phyloP scores from a whole-genome alignment of 306 rosid species.

The Vigna trinervia region DNA sequence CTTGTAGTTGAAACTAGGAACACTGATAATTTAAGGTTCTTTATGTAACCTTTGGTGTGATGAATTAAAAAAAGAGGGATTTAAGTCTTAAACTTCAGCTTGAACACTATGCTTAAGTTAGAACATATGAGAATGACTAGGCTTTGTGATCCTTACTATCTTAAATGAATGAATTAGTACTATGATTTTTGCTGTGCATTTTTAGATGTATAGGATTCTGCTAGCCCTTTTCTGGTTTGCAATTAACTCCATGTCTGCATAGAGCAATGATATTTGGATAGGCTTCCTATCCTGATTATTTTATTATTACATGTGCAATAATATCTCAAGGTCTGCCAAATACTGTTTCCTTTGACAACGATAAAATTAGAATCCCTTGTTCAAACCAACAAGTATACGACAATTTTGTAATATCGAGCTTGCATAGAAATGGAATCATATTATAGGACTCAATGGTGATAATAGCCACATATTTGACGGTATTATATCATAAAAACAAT shows the following conservation, averaged over 20 bases:
- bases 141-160: not conserved
- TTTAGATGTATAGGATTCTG: slow-evolving; percentile 13
- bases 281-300: not conserved
- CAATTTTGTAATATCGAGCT: not conserved
- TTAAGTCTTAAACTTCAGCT: not conserved
- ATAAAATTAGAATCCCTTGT: not conserved
- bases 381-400: not conserved
- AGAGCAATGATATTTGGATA: not conserved
- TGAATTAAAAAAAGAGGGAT: not conserved
- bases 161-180: not conserved
- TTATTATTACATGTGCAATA: slow-evolving; percentile 3
- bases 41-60: slow-evolving; percentile 14
- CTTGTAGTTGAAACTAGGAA: slow-evolving; percentile 6
- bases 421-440: not conserved
- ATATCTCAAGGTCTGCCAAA: not conserved
- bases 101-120: slow-evolving; percentile 22
- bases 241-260: slow-evolving; percentile 2
- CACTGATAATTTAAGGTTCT: slow-evolving; percentile 11
- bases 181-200: not conserved
- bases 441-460: not conserved
- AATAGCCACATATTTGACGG: slow-evolving; percentile 12
- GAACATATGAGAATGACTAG: not conserved
- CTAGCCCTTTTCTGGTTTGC: slow-evolving; percentile 7
- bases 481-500: slow-evolving; percentile 17
- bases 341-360: not conserved